Base-by-base conservation (phyloP, 306 rosid genomes). In the Quercus suber region DNA sequence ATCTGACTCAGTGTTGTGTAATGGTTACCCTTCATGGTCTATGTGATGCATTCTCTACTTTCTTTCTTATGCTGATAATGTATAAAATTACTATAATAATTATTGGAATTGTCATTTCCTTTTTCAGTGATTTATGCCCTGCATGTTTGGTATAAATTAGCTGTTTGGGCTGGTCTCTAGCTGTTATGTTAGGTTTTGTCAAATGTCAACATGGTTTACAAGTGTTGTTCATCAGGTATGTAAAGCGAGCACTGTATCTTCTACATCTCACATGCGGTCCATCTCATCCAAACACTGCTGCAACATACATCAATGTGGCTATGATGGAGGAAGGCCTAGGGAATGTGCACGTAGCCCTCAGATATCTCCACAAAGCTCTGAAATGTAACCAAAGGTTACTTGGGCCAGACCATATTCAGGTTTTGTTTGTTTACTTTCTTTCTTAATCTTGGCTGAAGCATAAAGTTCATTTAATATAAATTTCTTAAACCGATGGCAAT, bases 311-410 rank as follows among this genome's bases (percentile, higher is more conserved):
- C 79, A 96, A 96, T 79, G 96, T 96, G 86, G 99, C 99, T 79
- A 93, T 96, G 99, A 96, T 96, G 99, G 99, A 96, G 85, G 99
- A 93, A 87, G 98, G 99, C 77, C 89, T 93, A 31, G 99, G 98
- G 80, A 96, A 96, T 84, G 98, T 96, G 71, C 94, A 96, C 69
- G 83, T 96, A 85, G 99, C 99, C 85, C 97, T 93, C 28, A 84
- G 99, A 96, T 96, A 93, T 89, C 94, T 96, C 78, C 99, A 96
- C 86, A 93, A 96, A 89, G 99, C 99, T 75, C 86, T 96, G 75
- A 96, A 96, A 83, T 96, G 99, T 86, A 96, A 96, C 89, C 91
- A 93, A 82, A 89, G 86, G 83, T 86, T 96, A 82, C 98, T 96
- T 14, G 98, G 99, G 72, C 93, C 94, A 53, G 94, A 96, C 84